Evolutionary conservation across 495 filamentous ascomycete genomes (phyloP).

Genomic region (Neurospora sp.): DNA sequence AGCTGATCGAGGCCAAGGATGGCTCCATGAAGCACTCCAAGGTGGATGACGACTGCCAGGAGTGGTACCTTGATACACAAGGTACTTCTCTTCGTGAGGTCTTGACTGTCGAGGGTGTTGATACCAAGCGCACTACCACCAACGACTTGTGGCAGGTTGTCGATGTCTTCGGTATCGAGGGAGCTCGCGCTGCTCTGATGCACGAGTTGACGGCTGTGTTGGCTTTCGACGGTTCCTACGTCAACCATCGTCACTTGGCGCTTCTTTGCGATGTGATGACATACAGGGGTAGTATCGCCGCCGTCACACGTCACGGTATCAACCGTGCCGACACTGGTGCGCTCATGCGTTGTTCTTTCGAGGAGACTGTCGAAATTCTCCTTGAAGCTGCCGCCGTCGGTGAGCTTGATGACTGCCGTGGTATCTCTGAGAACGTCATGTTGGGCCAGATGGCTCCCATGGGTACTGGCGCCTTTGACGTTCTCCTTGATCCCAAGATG

Average conservation of each 20-base stretch:
- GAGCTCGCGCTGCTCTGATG: conserved; percentile 73
- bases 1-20: conserved; percentile 49
- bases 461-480: conserved; percentile 90
- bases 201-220: conserved; percentile 82
- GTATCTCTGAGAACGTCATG: conserved; percentile 98
- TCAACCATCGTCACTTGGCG: conserved; percentile 95
- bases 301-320: conserved; percentile 96
- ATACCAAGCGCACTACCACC: conserved; percentile 79
- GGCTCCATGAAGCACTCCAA: conserved; percentile 61
- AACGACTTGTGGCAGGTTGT: conserved; percentile 94
- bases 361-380: conserved; percentile 97
- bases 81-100: conserved; percentile 78
- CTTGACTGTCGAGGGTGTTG: conserved; percentile 76
- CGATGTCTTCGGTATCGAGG: conserved; percentile 92
- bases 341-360: conserved; percentile 98
- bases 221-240: conserved; percentile 95
- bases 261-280: conserved; percentile 99
- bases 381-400: conserved; percentile 87
- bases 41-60: conserved; percentile 57
- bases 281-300: conserved; percentile 81
- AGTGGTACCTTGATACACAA: conserved; percentile 92
- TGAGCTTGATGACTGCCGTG: conserved; percentile 93
- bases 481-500: conserved; percentile 87
- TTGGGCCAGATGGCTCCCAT: conserved; percentile 92
- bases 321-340: conserved; percentile 96